phyloP scores from a whole-genome alignment of 192 early-diverging fungal species.

The Lobulomyces angularis region DNA sequence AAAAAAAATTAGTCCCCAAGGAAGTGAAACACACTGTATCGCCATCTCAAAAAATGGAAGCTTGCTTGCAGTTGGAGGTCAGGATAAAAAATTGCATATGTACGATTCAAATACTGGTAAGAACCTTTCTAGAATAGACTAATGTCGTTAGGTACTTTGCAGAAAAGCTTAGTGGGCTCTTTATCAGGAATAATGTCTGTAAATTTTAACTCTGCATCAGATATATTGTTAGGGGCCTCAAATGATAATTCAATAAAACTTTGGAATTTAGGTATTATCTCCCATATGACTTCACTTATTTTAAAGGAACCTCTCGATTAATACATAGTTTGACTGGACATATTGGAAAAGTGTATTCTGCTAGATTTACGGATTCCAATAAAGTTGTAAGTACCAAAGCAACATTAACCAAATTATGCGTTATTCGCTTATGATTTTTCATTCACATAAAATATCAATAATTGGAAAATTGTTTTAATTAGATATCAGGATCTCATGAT shows the following conservation, averaged over 20 bases:
- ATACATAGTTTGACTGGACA: slow-evolving; percentile 90
- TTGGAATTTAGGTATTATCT: slow-evolving; percentile 50
- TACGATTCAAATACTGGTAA: slow-evolving; percentile 65
- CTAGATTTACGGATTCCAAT: slow-evolving; percentile 70
- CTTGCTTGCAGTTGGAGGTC: slow-evolving; percentile 66
- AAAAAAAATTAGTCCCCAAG: slow-evolving; percentile 42
- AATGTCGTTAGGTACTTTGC: slow-evolving; percentile 19
- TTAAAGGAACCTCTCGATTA: slow-evolving; percentile 3
- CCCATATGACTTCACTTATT: neutral
- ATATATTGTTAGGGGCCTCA: slow-evolving; percentile 63
- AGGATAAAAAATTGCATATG: slow-evolving; percentile 68
- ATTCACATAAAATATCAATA: no score
- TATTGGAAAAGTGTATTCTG: slow-evolving; percentile 81
- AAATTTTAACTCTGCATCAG: slow-evolving; percentile 55
- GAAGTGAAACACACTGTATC: slow-evolving; percentile 74
- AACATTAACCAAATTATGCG: neutral
- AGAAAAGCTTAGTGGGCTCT: slow-evolving; percentile 61
- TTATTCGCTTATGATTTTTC: no score
- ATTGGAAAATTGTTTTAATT: no score
- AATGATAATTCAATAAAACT: slow-evolving; percentile 84
- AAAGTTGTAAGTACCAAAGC: slow-evolving; percentile 49
- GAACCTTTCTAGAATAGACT: slow-evolving; percentile 8
- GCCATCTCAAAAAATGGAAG: slow-evolving; percentile 52
- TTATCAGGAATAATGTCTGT: slow-evolving; percentile 76
- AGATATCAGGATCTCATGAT: slow-evolving; percentile 89